phyloP scores from a whole-genome alignment of 2,329 filamentous ascomycete genomes.

The Aspergillus puulaauensis region DNA sequence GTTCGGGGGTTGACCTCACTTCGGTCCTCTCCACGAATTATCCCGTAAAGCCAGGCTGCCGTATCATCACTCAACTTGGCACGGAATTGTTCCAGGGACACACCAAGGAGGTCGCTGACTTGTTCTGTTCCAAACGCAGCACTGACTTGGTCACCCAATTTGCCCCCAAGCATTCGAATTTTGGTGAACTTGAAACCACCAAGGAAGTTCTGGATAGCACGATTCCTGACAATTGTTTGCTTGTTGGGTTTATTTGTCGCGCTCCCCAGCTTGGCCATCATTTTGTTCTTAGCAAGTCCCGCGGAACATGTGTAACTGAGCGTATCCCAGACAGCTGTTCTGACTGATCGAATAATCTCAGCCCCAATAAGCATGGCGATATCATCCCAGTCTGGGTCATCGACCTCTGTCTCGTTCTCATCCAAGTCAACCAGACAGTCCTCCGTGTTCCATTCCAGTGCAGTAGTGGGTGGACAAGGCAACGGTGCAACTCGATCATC shows the following conservation, averaged over 20 bases:
- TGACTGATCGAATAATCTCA: slow-evolving; percentile 78
- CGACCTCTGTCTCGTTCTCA: slow-evolving; percentile 67
- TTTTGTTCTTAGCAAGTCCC: slow-evolving; percentile 87
- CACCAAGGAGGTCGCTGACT: slow-evolving; percentile 70
- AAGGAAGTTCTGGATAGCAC: slow-evolving; percentile 77
- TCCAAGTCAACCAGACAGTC: slow-evolving; percentile 82
- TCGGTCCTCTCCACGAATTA: slow-evolving; percentile 79
- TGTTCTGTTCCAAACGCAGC: slow-evolving; percentile 78
- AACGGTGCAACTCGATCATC: slow-evolving; percentile 57
- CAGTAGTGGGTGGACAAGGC: slow-evolving; percentile 70
- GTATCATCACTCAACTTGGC: slow-evolving; percentile 79
- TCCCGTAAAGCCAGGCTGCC: slow-evolving; percentile 79
- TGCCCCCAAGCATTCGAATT: slow-evolving; percentile 91
- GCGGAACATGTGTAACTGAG: slow-evolving; percentile 90
- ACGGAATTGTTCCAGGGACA: slow-evolving; percentile 74
- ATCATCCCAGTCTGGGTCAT: slow-evolving; percentile 96
- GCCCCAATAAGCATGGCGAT: slow-evolving; percentile 81
- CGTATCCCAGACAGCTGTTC: slow-evolving; percentile 65
- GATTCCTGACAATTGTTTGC: slow-evolving; percentile 89
- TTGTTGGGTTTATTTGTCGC: slow-evolving; percentile 90
- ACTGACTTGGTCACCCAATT: slow-evolving; percentile 83
- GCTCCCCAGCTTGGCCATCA: slow-evolving; percentile 90
- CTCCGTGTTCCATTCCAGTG: slow-evolving; percentile 72
- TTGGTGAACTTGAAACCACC: slow-evolving; percentile 88
- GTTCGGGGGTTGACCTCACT: slow-evolving; percentile 89